A percentile compares a stretch with the other conserved stretches of the same genome.
Conservation (phyloP, 2,329 filamentous ascomycete species). For the Aspergillus brunneoviolaceus region DNA sequence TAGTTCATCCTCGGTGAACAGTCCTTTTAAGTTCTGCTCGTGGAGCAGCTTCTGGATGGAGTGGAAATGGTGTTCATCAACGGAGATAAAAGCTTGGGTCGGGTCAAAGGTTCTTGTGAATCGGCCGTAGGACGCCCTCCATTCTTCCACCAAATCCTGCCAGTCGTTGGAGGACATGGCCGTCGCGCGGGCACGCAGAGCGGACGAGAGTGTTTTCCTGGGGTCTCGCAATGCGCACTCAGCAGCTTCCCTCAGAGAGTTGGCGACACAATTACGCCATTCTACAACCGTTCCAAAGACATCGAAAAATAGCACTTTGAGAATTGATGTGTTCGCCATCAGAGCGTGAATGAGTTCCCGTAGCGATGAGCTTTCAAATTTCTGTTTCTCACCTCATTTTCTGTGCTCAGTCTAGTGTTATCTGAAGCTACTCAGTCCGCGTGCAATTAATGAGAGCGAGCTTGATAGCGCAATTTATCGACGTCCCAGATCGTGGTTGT, state of each 20-base stretch:
- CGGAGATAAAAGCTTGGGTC: conserved; percentile 59
- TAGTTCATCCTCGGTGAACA: conserved; percentile 65
- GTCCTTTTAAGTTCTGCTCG: conserved; percentile 54
- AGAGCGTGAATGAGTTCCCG: neutral
- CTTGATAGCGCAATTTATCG: no score
- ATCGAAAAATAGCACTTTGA: conserved; percentile 35
- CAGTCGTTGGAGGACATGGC: conserved; percentile 60
- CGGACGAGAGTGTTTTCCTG: conserved; percentile 46
- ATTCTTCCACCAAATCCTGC: conserved; percentile 66
- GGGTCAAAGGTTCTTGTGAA: conserved; percentile 56
- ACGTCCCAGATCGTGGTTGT: no score
- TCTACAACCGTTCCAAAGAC: conserved; percentile 65
- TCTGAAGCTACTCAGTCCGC: no score
- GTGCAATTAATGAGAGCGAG: no score
- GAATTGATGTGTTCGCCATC: conserved; percentile 26
- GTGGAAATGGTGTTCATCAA: conserved; percentile 70
- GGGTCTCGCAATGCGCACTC: conserved; percentile 50
- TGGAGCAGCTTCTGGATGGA: conserved; percentile 61
- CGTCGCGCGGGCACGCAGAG: conserved; percentile 50
- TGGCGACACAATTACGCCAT: conserved; percentile 68
- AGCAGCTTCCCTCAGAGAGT: conserved; percentile 56
- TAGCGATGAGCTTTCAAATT: neutral
- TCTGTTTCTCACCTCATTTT: neutral
- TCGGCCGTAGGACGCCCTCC: conserved; percentile 62
- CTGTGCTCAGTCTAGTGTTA: neutral